Evolutionary conservation across 2,329 filamentous ascomycete genomes (phyloP), one percentile per base, ranked within the genome.

Genomic region (Aspergillus costaricaensis): DNA sequence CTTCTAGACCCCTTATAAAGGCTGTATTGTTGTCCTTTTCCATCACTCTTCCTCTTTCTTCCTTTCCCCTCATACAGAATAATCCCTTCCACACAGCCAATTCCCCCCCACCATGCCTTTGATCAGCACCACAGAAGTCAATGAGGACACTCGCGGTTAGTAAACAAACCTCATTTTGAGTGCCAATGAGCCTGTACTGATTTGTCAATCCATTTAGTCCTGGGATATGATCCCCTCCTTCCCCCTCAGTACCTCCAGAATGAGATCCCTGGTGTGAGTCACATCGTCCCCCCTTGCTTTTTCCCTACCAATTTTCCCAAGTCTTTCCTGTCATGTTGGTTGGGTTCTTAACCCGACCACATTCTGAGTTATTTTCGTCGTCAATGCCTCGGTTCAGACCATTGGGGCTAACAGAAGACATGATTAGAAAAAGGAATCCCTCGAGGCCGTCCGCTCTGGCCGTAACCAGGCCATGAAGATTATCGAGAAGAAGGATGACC

Each of bases 141-240:
- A 75, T 65, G 77, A 80, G 73, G 76, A 80, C 71, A 80, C 74
- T 72, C 73, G 78, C 65, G 76, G 78, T 80, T 72, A 67, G 75
- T 68, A 30, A 64, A 21, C 4, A 39, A 21, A 2, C 1, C 44
- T n/a, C 14, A 12, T 47, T 23, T 2, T 25, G 19, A 17, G 17
- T 12, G 9, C 36, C 36, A 43, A 25, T 14, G 25, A 25, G 51
- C 53, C 52, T 38, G 30, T 27, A 27, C 39, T 58, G 32, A 64
- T 59, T 15, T 54, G 43, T 57, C 30, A 17, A 38, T 50, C 49
- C n/a, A 14, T 57, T 4, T 70, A 97, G 94, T 97, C 79, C 83
- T 96, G 74, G 92, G 92, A 68, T 94, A 97, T 84, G 93, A 97
- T 79, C 92, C 94, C 72, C 83, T 98, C 74, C 95, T 96, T 76